Conservation (phyloP, 164 flowering plant species). For the Piper longum region DNA sequence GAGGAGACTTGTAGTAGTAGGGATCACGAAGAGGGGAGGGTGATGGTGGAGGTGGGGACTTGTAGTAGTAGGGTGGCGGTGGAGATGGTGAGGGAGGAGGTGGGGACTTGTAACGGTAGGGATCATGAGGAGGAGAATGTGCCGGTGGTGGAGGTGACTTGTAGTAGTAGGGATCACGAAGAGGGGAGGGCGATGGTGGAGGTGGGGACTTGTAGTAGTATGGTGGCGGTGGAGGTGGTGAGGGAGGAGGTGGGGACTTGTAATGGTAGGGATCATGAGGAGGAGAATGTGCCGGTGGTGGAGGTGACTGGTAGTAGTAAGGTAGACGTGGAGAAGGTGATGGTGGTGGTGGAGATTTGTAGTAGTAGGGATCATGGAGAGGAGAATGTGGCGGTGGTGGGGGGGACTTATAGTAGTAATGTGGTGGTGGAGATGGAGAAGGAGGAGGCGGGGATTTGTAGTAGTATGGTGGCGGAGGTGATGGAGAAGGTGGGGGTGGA, state of each 20-base stretch:
- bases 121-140: constrained; percentile 23
- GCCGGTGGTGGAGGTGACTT: constrained; percentile 17
- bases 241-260: constrained; percentile 25
- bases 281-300: constrained; percentile 14
- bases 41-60: constrained; percentile 33
- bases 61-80: constrained; percentile 14
- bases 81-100: constrained; percentile 22
- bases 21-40: constrained; percentile 11
- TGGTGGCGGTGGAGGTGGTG: constrained; percentile 17
- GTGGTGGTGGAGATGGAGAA: constrained; percentile 3
- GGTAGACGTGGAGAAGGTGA: constrained; percentile 16
- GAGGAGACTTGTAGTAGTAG: constrained; percentile 8
- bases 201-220: constrained; percentile 14
- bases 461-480: constrained; percentile 14
- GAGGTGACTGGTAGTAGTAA: constrained; percentile 32
- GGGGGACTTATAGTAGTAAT: constrained; percentile 20
- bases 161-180: constrained; percentile 14
- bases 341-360: constrained; percentile 27
- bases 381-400: constrained; percentile 20
- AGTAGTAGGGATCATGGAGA: constrained; percentile 18
- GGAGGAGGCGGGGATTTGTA: constrained; percentile 36
- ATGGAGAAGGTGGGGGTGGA: constrained; percentile 12
- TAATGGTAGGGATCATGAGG: constrained; percentile 18
- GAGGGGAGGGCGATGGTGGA: constrained; percentile 16
- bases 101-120: constrained; percentile 13